Evolutionary conservation across 108 stramenopile genomes (phyloP).

Genomic region (Nitzschia putrida): DNA sequence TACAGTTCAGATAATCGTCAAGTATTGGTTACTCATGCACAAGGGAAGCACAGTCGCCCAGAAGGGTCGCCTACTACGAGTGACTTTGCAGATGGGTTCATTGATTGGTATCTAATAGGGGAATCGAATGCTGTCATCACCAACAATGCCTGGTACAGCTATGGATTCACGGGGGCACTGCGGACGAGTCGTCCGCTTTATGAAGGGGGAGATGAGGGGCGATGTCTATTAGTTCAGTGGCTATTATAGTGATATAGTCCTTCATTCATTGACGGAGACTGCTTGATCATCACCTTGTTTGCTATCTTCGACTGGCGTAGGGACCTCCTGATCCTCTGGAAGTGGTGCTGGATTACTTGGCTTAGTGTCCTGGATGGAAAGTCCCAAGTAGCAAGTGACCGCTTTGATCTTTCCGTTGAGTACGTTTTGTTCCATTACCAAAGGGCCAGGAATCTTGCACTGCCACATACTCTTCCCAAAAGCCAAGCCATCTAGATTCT

Average conservation of each 20-base stretch:
- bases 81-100: conserved; percentile 29
- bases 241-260: no score
- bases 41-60: conserved; percentile 21
- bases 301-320: no score
- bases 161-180: conserved; percentile 16
- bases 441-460: conserved; percentile 41
- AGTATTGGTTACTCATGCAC: conserved; percentile 13
- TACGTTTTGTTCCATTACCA: conserved; percentile 80
- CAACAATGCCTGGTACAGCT: conserved; percentile 2
- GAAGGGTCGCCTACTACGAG: conserved; percentile 13
- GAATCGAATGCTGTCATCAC: conserved; percentile 35
- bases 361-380: not conserved
- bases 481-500: conserved; percentile 63
- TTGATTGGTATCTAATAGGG: conserved; percentile 39
- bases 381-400: conserved; percentile 68
- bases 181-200: conserved; percentile 25
- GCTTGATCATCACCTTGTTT: no score
- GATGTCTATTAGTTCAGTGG: no score
- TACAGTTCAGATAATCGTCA: not conserved
- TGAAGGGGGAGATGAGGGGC: conserved; percentile 3
- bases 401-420: conserved; percentile 83
- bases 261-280: no score
- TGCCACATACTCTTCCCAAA: conserved; percentile 49
- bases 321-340: no score
- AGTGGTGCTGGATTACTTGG: no score